Conservation (phyloP, 345 rosid species). For the Brassica cretica region DNA sequence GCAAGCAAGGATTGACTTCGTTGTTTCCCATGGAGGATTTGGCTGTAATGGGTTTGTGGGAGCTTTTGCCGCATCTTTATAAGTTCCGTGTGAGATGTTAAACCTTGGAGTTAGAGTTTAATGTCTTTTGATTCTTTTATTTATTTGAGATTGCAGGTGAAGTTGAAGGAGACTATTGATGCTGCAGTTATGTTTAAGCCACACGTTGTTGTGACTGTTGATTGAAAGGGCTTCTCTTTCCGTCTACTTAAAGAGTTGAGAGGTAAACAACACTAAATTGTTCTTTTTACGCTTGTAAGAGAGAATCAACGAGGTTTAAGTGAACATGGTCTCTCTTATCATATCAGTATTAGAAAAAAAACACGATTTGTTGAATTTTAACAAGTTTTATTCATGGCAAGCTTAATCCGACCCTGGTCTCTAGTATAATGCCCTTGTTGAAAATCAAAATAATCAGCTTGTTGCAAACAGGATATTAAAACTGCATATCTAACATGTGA, state of each 20-base stretch:
- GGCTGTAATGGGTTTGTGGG: constrained; percentile 94
- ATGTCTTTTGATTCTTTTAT: background rate
- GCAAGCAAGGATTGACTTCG: constrained; percentile 64
- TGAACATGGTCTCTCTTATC: background rate
- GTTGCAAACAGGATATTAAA: too few relatives aligned
- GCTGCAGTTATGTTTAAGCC: constrained; percentile 72
- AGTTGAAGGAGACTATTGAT: constrained; percentile 66
- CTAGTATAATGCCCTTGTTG: background rate
- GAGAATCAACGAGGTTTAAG: background rate
- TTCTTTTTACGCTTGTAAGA: background rate
- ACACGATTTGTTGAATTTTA: too few relatives aligned
- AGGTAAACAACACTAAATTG: constrained; percentile 40
- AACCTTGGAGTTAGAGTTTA: too few relatives aligned
- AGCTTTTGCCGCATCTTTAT: constrained; percentile 75
- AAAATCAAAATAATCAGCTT: too few relatives aligned
- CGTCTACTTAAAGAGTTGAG: constrained; percentile 74
- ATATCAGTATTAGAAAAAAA: too few relatives aligned
- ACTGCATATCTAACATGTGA: too few relatives aligned
- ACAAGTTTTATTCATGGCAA: background rate
- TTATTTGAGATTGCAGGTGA: constrained; percentile 48
- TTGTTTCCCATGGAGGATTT: constrained; percentile 88
- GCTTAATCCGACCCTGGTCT: background rate
- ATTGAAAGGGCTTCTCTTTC: constrained; percentile 92
- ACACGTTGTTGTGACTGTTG: constrained; percentile 87
- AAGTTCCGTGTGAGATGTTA: constrained; percentile 64